Conservation (phyloP, 768 basidiomycete species). For the Lactarius sanguifluus region DNA sequence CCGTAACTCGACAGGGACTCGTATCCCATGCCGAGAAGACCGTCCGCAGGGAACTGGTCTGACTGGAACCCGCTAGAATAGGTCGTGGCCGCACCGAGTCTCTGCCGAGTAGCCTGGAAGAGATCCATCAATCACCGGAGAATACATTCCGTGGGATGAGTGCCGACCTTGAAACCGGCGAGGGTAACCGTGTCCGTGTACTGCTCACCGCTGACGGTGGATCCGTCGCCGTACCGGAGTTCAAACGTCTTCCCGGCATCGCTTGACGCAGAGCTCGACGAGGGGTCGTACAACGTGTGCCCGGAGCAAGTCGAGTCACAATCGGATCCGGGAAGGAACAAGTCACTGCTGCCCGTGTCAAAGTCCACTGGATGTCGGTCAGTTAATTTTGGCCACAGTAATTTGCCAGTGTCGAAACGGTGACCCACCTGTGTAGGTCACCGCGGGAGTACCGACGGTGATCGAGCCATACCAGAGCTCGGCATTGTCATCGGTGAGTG, state of each 20-base stretch:
- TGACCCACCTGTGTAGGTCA: slow-evolving; percentile 16
- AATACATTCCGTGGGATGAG: neutral
- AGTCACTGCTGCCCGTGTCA: slow-evolving; percentile 39
- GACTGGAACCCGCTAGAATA: slow-evolving; percentile 38
- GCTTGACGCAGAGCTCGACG: slow-evolving; percentile 29
- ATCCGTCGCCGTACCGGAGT: slow-evolving; percentile 44
- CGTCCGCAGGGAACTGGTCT: slow-evolving; percentile 39
- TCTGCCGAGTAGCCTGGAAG: slow-evolving; percentile 41
- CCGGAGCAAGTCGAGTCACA: slow-evolving; percentile 37
- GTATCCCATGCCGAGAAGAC: slow-evolving; percentile 44
- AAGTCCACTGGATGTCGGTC: slow-evolving; percentile 37
- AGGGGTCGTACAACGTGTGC: slow-evolving; percentile 11
- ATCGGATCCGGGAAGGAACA: slow-evolving; percentile 38
- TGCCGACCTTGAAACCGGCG: slow-evolving; percentile 34
- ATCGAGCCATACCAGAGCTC: slow-evolving; percentile 28
- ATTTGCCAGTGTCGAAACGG: neutral
- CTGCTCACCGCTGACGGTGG: slow-evolving; percentile 40
- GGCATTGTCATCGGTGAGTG: slow-evolving; percentile 15
- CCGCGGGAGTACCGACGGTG: slow-evolving; percentile 28
- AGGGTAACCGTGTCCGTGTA: slow-evolving; percentile 46
- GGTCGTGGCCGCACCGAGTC: slow-evolving; percentile 44
- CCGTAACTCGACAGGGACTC: slow-evolving; percentile 33
- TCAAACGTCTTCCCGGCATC: slow-evolving; percentile 34
- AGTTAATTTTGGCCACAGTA: neutral
- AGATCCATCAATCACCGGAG: slow-evolving; percentile 4